Evolutionary conservation across 2,329 filamentous ascomycete genomes (phyloP).

Genomic region (Aspergillus awamori): DNA sequence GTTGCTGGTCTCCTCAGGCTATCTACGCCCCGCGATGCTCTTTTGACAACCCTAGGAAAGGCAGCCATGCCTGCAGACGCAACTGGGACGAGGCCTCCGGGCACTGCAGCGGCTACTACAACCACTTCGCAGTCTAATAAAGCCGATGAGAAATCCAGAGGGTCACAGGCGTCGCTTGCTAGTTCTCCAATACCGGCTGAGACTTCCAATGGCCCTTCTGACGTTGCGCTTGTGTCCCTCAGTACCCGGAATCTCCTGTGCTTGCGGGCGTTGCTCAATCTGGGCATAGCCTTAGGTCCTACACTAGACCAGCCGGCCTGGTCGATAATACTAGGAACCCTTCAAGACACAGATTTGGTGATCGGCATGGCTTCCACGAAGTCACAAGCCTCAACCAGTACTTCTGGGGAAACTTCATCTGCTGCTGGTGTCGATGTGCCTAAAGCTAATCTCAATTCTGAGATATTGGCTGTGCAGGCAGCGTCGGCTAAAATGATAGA

Average conservation of each 20-base stretch:
- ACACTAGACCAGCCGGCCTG: constrained; percentile 77
- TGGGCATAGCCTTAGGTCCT: constrained; percentile 91
- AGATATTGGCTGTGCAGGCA: constrained; percentile 85
- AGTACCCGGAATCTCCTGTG: constrained; percentile 91
- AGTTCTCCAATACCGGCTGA: constrained; percentile 33
- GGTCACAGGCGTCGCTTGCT: constrained; percentile 29
- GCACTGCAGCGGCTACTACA: constrained; percentile 19
- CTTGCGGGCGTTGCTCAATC: constrained; percentile 84
- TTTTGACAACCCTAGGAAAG: constrained; percentile 91
- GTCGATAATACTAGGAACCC: constrained; percentile 86
- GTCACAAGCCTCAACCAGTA: constrained; percentile 29
- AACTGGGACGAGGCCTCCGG: constrained; percentile 25
- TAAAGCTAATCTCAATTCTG: constrained; percentile 69
- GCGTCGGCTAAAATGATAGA: constrained; percentile 86
- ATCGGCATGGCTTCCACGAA: constrained; percentile 55
- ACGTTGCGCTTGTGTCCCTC: constrained; percentile 56
- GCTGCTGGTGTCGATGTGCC: constrained; percentile 48
- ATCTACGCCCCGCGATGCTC: constrained; percentile 85
- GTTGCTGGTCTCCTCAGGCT: constrained; percentile 87
- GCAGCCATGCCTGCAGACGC: constrained; percentile 83
- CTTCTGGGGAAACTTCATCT: constrained; percentile 30
- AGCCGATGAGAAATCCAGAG: constrained; percentile 35
- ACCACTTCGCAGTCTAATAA: constrained; percentile 27
- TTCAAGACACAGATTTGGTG: constrained; percentile 91
- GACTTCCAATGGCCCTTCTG: constrained; percentile 38